Percentiles rank a stretch among this genome's conserved stretches.
Evolutionary conservation across 2,329 filamentous ascomycete species (phyloP).

Genomic region (Colletotrichum sansevieriae): DNA sequence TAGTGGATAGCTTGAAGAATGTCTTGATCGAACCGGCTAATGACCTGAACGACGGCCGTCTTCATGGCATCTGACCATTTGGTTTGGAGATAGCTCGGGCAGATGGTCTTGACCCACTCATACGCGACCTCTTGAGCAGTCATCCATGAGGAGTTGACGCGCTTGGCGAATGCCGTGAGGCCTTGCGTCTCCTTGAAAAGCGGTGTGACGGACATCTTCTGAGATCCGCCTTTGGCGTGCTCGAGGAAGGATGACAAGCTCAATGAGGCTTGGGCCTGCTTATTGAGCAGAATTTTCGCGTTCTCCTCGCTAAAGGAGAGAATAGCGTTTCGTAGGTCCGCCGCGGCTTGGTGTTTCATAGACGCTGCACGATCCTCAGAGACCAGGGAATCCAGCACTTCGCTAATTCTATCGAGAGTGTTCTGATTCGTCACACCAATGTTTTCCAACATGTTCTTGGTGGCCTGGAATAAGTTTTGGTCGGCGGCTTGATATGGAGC

Average conservation of each 20-base stretch:
- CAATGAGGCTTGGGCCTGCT: conserved; percentile 64
- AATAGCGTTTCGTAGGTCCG: conserved; percentile 64
- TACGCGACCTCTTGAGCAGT: conserved; percentile 69
- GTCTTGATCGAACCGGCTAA: conserved; percentile 65
- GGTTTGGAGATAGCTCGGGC: conserved; percentile 63
- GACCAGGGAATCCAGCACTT: conserved; percentile 66
- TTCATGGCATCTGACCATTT: conserved; percentile 73
- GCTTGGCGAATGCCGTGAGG: conserved; percentile 64
- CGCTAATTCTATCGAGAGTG: conserved; percentile 59
- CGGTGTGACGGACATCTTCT: conserved; percentile 61
- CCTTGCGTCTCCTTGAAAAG: conserved; percentile 67
- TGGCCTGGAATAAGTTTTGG: conserved; percentile 67
- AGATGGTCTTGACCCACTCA: conserved; percentile 67
- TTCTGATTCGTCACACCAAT: conserved; percentile 65
- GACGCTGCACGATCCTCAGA: conserved; percentile 65
- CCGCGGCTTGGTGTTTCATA: conserved; percentile 59
- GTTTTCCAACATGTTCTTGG: conserved; percentile 67
- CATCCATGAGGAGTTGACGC: conserved; percentile 63
- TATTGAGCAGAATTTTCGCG: conserved; percentile 65
- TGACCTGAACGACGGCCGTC: conserved; percentile 67
- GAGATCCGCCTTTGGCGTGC: conserved; percentile 69
- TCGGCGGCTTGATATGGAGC: conserved; percentile 70
- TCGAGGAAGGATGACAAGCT: conserved; percentile 74
- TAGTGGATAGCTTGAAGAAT: conserved; percentile 62
- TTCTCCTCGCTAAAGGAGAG: conserved; percentile 65